Percentiles rank a stretch among this genome's conserved stretches.
phyloP scores from a whole-genome alignment of 2,329 filamentous ascomycete genomes.

The Ciborinia camelliae region DNA sequence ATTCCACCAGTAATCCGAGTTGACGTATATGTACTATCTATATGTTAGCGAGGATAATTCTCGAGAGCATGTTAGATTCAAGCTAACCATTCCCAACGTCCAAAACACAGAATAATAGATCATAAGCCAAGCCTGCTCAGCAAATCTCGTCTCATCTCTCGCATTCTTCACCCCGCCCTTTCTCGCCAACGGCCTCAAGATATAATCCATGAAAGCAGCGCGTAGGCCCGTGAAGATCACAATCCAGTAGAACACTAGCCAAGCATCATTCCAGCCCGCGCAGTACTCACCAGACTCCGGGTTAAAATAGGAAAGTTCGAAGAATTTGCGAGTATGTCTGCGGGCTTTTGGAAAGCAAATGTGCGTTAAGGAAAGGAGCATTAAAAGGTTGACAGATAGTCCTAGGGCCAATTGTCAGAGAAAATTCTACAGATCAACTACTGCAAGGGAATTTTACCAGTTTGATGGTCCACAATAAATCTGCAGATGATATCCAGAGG shows the following conservation, averaged over 20 bases:
- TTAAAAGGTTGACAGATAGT: slow-evolving; percentile 79
- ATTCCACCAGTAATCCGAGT: slow-evolving; percentile 75
- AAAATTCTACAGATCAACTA: neutral
- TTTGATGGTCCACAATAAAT: slow-evolving; percentile 76
- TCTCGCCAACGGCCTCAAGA: slow-evolving; percentile 74
- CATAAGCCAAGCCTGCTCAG: slow-evolving; percentile 90
- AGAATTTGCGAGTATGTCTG: slow-evolving; percentile 79
- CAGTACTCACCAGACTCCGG: slow-evolving; percentile 64
- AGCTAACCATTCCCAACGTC: slow-evolving; percentile 74
- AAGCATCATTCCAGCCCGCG: slow-evolving; percentile 74
- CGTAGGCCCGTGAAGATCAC: slow-evolving; percentile 84
- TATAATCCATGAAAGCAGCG: slow-evolving; percentile 80
- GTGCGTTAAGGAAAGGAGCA: slow-evolving; percentile 79
- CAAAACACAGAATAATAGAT: slow-evolving; percentile 82
- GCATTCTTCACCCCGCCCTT: slow-evolving; percentile 67
- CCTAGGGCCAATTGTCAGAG: slow-evolving; percentile 47
- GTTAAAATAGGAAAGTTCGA: slow-evolving; percentile 81
- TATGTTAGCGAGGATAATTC: slow-evolving; percentile 26
- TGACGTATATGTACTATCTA: slow-evolving; percentile 71
- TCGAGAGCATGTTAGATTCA: neutral
- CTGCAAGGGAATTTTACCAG: slow-evolving; percentile 54
- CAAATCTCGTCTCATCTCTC: slow-evolving; percentile 79
- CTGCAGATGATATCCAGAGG: slow-evolving; percentile 57
- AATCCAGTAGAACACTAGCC: slow-evolving; percentile 74
- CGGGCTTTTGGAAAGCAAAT: slow-evolving; percentile 77